Conservation (phyloP, 768 basidiomycete genomes). For the Mycena epipterygia region DNA sequence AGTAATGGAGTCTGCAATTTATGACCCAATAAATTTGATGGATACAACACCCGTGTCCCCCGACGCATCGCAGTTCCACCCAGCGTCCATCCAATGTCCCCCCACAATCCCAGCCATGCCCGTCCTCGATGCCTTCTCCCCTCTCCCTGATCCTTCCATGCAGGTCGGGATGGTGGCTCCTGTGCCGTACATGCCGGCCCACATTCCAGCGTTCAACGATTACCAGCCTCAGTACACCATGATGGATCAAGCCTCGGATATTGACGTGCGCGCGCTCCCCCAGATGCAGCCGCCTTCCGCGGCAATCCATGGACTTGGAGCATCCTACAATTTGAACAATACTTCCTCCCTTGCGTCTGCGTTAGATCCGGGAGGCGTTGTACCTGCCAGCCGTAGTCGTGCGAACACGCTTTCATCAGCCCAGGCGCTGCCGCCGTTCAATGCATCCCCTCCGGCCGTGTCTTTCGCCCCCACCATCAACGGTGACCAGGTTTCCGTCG, state of each 20-base stretch:
- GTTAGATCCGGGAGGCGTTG: constrained; percentile 52
- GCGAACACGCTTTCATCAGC: constrained; percentile 52
- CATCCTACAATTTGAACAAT: constrained; percentile 54
- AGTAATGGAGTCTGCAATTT: constrained; percentile 36
- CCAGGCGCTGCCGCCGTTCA: constrained; percentile 30
- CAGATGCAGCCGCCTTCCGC: constrained; percentile 55
- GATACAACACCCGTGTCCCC: constrained; percentile 24
- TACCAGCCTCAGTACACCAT: constrained; percentile 28
- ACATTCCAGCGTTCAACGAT: constrained; percentile 24
- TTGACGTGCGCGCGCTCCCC: constrained; percentile 45
- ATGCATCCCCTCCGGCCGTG: constrained; percentile 43
- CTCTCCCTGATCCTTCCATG: constrained; percentile 21
- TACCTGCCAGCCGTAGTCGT: constrained; percentile 51
- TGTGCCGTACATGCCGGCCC: constrained; percentile 24
- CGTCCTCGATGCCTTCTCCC: constrained; percentile 14
- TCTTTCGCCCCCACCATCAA: constrained; percentile 10
- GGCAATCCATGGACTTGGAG: constrained; percentile 53
- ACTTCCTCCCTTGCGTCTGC: constrained; percentile 62
- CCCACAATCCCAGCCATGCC: constrained; percentile 24
- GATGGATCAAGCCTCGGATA: constrained; percentile 36
- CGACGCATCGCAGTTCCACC: constrained; percentile 23
- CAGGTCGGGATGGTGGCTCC: constrained; percentile 24
- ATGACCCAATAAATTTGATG: constrained; percentile 35
- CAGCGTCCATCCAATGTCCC: constrained; percentile 18
- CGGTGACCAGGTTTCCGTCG: background rate